Conservation (phyloP, 1,284 basidiomycete species). For the Irpex lacteus region DNA sequence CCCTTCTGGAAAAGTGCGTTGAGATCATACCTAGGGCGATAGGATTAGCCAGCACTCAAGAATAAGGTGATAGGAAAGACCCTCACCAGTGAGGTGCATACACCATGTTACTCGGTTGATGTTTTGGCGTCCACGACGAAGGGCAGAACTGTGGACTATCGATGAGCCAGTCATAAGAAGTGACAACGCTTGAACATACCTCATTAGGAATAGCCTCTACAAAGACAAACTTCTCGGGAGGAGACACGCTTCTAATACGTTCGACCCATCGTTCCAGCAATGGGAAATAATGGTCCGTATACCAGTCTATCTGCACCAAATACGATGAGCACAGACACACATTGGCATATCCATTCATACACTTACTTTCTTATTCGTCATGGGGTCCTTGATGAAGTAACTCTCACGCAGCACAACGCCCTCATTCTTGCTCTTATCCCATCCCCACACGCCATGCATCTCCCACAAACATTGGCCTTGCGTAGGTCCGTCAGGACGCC, state of each 20-base stretch:
- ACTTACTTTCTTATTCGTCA: conserved; percentile 54
- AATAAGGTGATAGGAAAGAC: neutral
- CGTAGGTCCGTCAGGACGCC: conserved; percentile 71
- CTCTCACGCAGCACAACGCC: conserved; percentile 81
- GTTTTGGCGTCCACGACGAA: conserved; percentile 63
- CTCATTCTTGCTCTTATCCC: conserved; percentile 68
- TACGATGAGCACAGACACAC: neutral
- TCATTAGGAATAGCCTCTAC: conserved; percentile 91
- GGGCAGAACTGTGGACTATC: conserved; percentile 67
- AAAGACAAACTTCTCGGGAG: conserved; percentile 68
- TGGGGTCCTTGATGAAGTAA: conserved; percentile 78
- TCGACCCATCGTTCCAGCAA: conserved; percentile 74
- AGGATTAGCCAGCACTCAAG: neutral
- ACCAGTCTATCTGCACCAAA: conserved; percentile 68
- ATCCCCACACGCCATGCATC: conserved; percentile 92
- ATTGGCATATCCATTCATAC: neutral
- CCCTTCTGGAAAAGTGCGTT: conserved; percentile 81
- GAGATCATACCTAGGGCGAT: conserved; percentile 75
- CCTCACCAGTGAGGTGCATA: conserved; percentile 86
- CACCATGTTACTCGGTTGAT: conserved; percentile 72
- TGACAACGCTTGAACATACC: conserved; percentile 36
- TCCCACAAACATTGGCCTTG: conserved; percentile 82
- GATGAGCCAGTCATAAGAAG: neutral
- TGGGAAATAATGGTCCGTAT: conserved; percentile 84
- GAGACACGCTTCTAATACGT: conserved; percentile 50